Evolutionary conservation across 2,329 filamentous ascomycete genomes (phyloP).

Genomic region (Trichoderma pleuroti): DNA sequence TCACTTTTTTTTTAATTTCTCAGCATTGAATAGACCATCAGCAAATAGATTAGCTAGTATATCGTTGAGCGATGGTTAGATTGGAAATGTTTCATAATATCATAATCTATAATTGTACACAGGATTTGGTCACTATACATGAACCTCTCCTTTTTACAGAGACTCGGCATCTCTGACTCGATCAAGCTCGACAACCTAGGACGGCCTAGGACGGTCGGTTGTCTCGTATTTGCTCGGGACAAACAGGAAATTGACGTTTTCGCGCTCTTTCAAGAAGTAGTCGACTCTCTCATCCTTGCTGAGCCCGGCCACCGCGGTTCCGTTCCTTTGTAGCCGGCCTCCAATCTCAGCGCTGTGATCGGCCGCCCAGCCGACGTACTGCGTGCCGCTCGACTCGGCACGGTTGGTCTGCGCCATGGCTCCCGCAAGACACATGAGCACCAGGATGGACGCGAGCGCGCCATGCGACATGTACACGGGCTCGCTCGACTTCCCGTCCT

Average conservation of each 20-base stretch:
- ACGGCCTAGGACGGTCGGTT: slow-evolving; percentile 15
- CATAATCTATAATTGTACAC: slow-evolving; percentile 8
- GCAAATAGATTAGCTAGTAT: background rate
- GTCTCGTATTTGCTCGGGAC: slow-evolving; percentile 29
- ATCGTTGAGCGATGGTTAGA: background rate
- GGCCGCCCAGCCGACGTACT: slow-evolving; percentile 63
- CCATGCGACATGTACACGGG: slow-evolving; percentile 72
- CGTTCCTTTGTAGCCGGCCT: slow-evolving; percentile 53
- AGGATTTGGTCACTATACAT: background rate
- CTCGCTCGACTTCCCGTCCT: slow-evolving; percentile 48
- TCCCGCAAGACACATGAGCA: slow-evolving; percentile 65
- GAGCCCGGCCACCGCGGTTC: slow-evolving; percentile 50
- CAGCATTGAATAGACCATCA: background rate
- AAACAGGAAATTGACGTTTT: slow-evolving; percentile 42
- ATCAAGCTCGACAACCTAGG: background rate
- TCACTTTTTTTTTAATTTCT: background rate
- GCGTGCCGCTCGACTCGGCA: slow-evolving; percentile 59
- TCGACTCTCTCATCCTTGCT: slow-evolving; percentile 66
- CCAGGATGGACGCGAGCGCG: slow-evolving; percentile 67
- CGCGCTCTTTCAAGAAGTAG: slow-evolving; percentile 71
- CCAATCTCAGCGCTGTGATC: slow-evolving; percentile 64
- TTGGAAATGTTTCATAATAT: background rate
- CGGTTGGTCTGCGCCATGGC: slow-evolving; percentile 69
- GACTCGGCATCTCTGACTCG: background rate
- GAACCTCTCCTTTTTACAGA: background rate